Percentiles rank a stretch among this genome's conserved stretches.
Conservation (phyloP, 2,329 filamentous ascomycete genomes). For the Pseudogymnoascus verrucosus region DNA sequence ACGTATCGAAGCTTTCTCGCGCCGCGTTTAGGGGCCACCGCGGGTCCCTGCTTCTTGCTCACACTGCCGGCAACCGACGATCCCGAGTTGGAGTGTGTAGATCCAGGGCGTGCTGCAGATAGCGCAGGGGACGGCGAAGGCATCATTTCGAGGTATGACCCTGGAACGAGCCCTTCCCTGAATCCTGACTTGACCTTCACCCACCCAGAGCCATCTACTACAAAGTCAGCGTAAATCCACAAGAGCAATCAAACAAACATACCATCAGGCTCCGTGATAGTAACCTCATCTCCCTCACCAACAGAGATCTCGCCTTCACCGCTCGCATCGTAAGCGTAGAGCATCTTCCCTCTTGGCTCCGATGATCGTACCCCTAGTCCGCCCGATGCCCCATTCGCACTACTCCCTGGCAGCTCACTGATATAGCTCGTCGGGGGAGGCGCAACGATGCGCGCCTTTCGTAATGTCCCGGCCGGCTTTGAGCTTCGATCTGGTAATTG, state of each 20-base stretch:
- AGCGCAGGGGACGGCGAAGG: conserved; percentile 35
- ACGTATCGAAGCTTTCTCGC: conserved; percentile 93
- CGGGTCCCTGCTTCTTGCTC: conserved; percentile 35
- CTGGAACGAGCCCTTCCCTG: conserved; percentile 78
- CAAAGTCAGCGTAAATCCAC: conserved; percentile 23
- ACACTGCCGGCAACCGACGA: conserved; percentile 54
- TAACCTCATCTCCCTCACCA: conserved; percentile 68
- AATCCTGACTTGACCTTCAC: conserved; percentile 69
- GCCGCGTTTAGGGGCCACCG: conserved; percentile 80
- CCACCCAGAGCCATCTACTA: conserved; percentile 82
- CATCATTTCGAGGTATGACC: conserved; percentile 70
- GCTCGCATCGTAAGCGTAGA: conserved; percentile 76
- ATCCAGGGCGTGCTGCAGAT: conserved; percentile 51
- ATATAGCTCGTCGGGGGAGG: conserved; percentile 80
- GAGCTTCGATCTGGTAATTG: conserved; percentile 32
- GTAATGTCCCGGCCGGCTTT: conserved; percentile 17
- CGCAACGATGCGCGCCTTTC: conserved; percentile 70
- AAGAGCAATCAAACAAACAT: conserved; percentile 33
- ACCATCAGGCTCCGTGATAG: conserved; percentile 82
- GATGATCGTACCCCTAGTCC: conserved; percentile 25
- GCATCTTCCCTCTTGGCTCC: conserved; percentile 74
- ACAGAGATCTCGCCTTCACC: conserved; percentile 77
- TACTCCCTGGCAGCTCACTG: conserved; percentile 52
- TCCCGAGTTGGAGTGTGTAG: conserved; percentile 70
- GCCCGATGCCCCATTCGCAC: conserved; percentile 36